Evolutionary conservation across 1,139 yeast genomes (phyloP), one percentile per base, ranked within the genome.

Genomic region (Sugiyamaella pinicola): DNA sequence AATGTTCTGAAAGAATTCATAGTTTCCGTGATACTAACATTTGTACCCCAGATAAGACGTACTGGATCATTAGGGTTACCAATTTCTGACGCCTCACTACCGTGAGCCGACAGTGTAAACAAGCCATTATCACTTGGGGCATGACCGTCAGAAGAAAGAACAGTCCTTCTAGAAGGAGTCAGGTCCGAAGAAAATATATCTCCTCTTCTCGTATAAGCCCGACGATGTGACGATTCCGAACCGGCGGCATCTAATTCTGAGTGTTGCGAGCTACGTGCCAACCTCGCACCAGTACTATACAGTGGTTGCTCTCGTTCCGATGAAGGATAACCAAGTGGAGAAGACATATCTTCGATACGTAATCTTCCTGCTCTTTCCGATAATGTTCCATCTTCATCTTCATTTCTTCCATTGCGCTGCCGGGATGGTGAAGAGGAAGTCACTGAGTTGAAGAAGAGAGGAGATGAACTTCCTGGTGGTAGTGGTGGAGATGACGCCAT

Each of bases 1-100:
- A 93, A 95, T 59, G 85, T 85, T 59, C 95, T 78, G 73, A 93
- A 93, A 49, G 80, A 78, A 60, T 82, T 84, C 50, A 88, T 81
- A 63, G 93, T 85, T 65, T 93, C 96, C 64, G 84, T 87, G 63
- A 95, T 90, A 40, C 95, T 86, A 28, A 93, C 96, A 67, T 93
- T 91, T 1, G 99, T 93, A 69, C 99, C 99, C 99, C 99, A 93
- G 64, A 93, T 91, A 53, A 93, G 96, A 65, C 96, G 81, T 31
- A 84, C 82, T 0, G 96, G 95, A 60, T 85, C 95, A 55, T 80
- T 83, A 15, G 74, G 71, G 49, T 74, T 75, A 18, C 56, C 64
- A 19, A 65, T 64, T 8, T 68, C 60, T 24, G 62, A 45, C 9
- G 55, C 51, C 15, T 56, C 54, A 29, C 58, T 49, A 15, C 53